Evolutionary conservation across 164 flowering plant genomes (phyloP), one percentile per base, ranked within the genome.

Genomic region (Magnolia kwangsiensis): DNA sequence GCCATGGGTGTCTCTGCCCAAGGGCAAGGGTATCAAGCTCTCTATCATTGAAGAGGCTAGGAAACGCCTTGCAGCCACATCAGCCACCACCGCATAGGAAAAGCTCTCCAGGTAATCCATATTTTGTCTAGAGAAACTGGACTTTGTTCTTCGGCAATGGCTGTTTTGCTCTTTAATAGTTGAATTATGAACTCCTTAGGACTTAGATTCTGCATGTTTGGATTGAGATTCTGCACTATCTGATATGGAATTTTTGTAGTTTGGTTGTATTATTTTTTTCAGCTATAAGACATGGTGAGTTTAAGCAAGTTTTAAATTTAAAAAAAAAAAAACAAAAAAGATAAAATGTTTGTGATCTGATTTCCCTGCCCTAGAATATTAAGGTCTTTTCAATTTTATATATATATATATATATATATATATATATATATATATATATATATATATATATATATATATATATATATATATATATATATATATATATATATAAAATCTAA

Each of bases 11-110:
- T 89, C 76, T 79, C 89, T 37, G 87, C 87, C 85, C 86, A 69
- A 90, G 87, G 81, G 88, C 90, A 18, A 83, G 82, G 74, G 87
- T 83, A 81, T 79, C 90, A 76, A 27, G 29, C 29, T 27, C 29
- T 27, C 29, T 2, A 27, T 27, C 2, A 27, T 27, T 27, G 29
- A 27, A 27, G 29, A 27, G 29, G 29, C 29, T 1, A 27, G 29
- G 29, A 27, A 27, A 27, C 2, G 29, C 29, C 78, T 76, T 58
- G 87, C 86, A 1, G 81, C 85, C 67, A 72, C 83, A 10, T 82
- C 89, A 58, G 45, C 81, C 0, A 76, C 90, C 23, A 27, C 29
- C 2, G 9, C 67, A 64, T 65, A 27, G 29, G 29, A 27, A 1
- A 27, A 27, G 29, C 2, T 27, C 29, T 27, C 29, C 2, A 27